phyloP scores from a whole-genome alignment of 2,329 filamentous ascomycete genomes.

The Basipetospora chlamydospora region DNA sequence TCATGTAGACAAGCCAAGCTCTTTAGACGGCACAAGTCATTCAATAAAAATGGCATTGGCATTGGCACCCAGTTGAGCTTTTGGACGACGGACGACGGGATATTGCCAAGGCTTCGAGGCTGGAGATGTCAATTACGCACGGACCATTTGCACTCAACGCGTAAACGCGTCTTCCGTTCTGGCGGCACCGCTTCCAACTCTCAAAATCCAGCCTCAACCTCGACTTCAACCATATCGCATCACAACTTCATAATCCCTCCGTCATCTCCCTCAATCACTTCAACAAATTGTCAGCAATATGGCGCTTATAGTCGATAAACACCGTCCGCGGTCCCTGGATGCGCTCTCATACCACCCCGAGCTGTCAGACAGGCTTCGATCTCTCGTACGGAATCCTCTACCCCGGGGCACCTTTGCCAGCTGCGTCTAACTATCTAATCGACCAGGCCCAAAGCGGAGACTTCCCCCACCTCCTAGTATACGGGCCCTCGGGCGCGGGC shows the following conservation, averaged over 20 bases:
- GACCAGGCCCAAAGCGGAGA: conserved; percentile 87
- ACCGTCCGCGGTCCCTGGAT: conserved; percentile 60
- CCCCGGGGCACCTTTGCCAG: neutral
- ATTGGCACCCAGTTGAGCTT: too few species aligned
- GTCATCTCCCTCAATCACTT: too few species aligned
- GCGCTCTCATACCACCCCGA: conserved; percentile 75
- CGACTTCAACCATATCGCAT: neutral
- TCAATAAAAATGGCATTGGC: too few species aligned
- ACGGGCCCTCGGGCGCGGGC: conserved; percentile 88
- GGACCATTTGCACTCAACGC: conserved; percentile 20
- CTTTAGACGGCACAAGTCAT: too few species aligned
- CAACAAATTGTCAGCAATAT: conserved; percentile 22
- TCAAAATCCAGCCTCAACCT: neutral
- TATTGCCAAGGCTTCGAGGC: too few species aligned
- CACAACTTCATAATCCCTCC: too few species aligned
- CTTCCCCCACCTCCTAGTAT: conserved; percentile 94
- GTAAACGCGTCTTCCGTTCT: conserved; percentile 17
- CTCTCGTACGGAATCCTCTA: conserved; percentile 47
- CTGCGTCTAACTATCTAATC: conserved; percentile 1
- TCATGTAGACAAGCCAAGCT: too few species aligned
- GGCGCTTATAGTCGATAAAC: conserved; percentile 59
- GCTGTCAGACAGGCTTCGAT: conserved; percentile 72
- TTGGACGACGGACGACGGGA: too few species aligned
- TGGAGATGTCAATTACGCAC: neutral
- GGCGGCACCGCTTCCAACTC: neutral